Evolutionary conservation across 352 stramenopile genomes (phyloP).

Genomic region (Phytophthora gonapodyides): DNA sequence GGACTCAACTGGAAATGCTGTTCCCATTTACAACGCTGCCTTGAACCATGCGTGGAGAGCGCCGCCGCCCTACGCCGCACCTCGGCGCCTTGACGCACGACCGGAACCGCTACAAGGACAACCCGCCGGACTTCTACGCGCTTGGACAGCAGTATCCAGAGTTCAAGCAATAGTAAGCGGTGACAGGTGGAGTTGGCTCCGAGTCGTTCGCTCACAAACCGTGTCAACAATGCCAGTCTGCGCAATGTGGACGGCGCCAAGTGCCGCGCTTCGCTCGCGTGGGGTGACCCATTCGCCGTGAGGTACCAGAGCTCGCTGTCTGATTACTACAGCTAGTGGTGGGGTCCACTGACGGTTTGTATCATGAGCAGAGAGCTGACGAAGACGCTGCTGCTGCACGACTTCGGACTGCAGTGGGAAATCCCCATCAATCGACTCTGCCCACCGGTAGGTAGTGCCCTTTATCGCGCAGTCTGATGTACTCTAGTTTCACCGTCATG

Average conservation of each 20-base stretch:
- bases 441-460: conserved; percentile 81
- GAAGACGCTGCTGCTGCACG: conserved; percentile 87
- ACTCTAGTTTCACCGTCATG: conserved; percentile 5
- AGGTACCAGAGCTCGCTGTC: conserved; percentile 37
- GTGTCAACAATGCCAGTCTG: conserved; percentile 38
- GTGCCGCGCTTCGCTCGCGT: conserved; percentile 63
- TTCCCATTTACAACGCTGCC: no score
- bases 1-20: no score
- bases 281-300: conserved; percentile 77
- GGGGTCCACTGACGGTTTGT: conserved; percentile 26
- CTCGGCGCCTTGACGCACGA: conserved; percentile 65
- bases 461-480: no score
- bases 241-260: conserved; percentile 64
- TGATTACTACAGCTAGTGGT: not conserved
- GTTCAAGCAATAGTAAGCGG: conserved; percentile 68
- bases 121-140: conserved; percentile 78
- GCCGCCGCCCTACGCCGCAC: conserved; percentile 60
- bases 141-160: conserved; percentile 61
- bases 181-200: not conserved
- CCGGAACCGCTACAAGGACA: conserved; percentile 77
- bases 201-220: not conserved
- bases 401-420: conserved; percentile 91
- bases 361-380: conserved; percentile 84
- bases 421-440: conserved; percentile 93
- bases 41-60: conserved; percentile 46